A percentile compares a stretch with the other conserved stretches of the same genome.
phyloP scores from a whole-genome alignment of 352 stramenopile species.

The Phytopythium sindhum region DNA sequence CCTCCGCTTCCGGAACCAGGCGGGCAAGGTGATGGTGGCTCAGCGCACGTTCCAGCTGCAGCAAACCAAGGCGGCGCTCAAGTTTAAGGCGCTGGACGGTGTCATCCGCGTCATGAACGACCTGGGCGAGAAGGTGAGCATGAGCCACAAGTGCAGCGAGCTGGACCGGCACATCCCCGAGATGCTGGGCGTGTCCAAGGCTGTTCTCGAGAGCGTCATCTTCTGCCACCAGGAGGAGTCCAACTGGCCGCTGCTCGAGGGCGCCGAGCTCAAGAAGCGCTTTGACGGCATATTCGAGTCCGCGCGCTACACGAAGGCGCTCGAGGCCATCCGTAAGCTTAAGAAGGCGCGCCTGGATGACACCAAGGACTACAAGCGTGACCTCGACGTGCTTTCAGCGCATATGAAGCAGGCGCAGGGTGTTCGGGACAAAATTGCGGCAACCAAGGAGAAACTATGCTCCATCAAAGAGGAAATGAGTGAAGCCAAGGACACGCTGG shows the following conservation, averaged over 20 bases:
- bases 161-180: conserved; percentile 93
- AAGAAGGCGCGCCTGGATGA: conserved; percentile 81
- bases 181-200: conserved; percentile 95
- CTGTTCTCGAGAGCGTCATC: conserved; percentile 98
- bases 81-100: conserved; percentile 97
- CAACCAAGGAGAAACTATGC: conserved; percentile 20
- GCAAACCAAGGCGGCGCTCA: conserved; percentile 88
- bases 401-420: conserved; percentile 65
- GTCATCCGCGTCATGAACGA: conserved; percentile 90
- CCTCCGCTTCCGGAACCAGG: conserved; percentile 92
- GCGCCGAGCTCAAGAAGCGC: conserved; percentile 97
- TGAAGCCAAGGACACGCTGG: conserved; percentile 25
- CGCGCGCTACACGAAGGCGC: conserved; percentile 96
- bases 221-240: conserved; percentile 99
- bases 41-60: conserved; percentile 94
- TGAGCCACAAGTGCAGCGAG: conserved; percentile 95
- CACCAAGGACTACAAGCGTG: conserved; percentile 93
- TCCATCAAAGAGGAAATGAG: conserved; percentile 22
- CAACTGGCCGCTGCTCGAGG: conserved; percentile 97
- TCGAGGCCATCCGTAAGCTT: conserved; percentile 95
- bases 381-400: conserved; percentile 89
- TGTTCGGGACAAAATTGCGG: conserved; percentile 55
- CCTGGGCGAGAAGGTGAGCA: conserved; percentile 87
- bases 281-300: conserved; percentile 99
- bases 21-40: conserved; percentile 88